These are phyloP conservation scores for Conidiobolus coronatus DNA, from an alignment of 371 early-diverging fungal genomes.

Conservation along the genomic window DNA sequence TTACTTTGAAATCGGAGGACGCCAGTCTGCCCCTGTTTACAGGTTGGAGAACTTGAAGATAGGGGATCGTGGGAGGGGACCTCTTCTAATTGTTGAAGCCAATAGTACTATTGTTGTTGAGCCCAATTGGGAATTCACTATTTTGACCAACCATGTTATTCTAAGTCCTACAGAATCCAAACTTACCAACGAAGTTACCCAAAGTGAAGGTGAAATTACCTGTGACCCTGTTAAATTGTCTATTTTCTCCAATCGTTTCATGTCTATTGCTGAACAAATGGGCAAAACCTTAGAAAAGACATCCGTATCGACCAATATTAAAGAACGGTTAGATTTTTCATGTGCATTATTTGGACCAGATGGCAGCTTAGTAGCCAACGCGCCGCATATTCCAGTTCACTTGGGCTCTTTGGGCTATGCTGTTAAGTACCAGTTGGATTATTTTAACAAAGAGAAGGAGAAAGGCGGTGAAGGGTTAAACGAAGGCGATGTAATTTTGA, in stretches of 20 bases:
- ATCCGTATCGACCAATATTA: slow-evolving; percentile 86
- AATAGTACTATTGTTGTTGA: slow-evolving; percentile 76
- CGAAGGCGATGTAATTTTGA: slow-evolving; percentile 83
- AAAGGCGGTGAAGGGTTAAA: slow-evolving; percentile 16
- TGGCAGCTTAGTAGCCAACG: slow-evolving; percentile 73
- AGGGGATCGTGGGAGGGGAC: slow-evolving; percentile 53
- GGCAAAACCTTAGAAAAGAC: slow-evolving; percentile 86
- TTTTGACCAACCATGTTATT: slow-evolving; percentile 57
- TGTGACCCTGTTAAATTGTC: slow-evolving; percentile 68
- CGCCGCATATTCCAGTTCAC: slow-evolving; percentile 93
- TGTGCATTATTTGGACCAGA: slow-evolving; percentile 91
- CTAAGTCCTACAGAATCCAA: slow-evolving; percentile 16
- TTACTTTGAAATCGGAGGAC: slow-evolving; percentile 60
- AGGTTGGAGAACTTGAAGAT: slow-evolving; percentile 26
- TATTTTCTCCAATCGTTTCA: slow-evolving; percentile 87
- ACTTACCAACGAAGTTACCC: not conserved
- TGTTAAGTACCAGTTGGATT: slow-evolving; percentile 66
- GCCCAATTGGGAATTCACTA: slow-evolving; percentile 43
- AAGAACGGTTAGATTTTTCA: slow-evolving; percentile 88
- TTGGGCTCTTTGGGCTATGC: slow-evolving; percentile 84
- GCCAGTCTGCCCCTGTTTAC: slow-evolving; percentile 49
- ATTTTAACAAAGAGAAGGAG: slow-evolving; percentile 16
- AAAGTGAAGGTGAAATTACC: slow-evolving; percentile 6
- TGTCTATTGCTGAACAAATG: slow-evolving; percentile 97
- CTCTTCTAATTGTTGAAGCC: slow-evolving; percentile 69